Evolutionary conservation across 2,329 filamentous ascomycete species (phyloP).

Genomic region (Neurospora sp.): DNA sequence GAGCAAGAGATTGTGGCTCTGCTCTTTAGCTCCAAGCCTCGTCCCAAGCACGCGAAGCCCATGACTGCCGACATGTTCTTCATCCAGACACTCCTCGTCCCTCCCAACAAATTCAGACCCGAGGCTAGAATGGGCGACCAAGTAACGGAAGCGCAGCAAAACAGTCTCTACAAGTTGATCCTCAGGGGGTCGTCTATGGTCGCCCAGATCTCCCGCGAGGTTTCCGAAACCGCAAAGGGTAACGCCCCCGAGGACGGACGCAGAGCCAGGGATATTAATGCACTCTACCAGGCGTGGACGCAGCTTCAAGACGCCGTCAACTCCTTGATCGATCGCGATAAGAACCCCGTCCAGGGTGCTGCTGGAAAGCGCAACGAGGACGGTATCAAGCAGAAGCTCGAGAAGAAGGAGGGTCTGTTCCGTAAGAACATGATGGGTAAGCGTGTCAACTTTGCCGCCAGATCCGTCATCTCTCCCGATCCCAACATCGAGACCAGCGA

Average conservation of each 20-base stretch:
- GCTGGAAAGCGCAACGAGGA: slow-evolving; percentile 75
- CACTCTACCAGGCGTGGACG: slow-evolving; percentile 73
- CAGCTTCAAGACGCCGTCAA: slow-evolving; percentile 85
- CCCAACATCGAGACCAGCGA: slow-evolving; percentile 99
- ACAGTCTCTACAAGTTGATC: slow-evolving; percentile 77
- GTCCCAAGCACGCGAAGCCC: slow-evolving; percentile 41
- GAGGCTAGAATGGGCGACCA: slow-evolving; percentile 74
- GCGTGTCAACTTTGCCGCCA: slow-evolving; percentile 94
- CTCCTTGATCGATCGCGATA: slow-evolving; percentile 80
- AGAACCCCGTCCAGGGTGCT: slow-evolving; percentile 70
- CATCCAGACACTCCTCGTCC: slow-evolving; percentile 73
- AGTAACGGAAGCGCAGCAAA: slow-evolving; percentile 81
- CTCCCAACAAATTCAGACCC: slow-evolving; percentile 84
- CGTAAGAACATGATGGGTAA: slow-evolving; percentile 99
- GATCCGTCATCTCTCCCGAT: slow-evolving; percentile 95
- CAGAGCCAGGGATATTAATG: slow-evolving; percentile 52
- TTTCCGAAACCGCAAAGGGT: slow-evolving; percentile 36
- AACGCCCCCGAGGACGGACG: slow-evolving; percentile 25
- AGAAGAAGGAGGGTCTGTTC: slow-evolving; percentile 98
- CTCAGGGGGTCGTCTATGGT: slow-evolving; percentile 65
- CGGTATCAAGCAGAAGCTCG: slow-evolving; percentile 93
- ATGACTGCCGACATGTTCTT: slow-evolving; percentile 92
- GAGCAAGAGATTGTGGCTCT: slow-evolving; percentile 76
- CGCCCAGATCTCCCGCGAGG: slow-evolving; percentile 62
- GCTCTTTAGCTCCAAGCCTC: slow-evolving; percentile 70